Base-by-base conservation (phyloP, 495 filamentous ascomycete species). In the Penicillium egyptiacum region DNA sequence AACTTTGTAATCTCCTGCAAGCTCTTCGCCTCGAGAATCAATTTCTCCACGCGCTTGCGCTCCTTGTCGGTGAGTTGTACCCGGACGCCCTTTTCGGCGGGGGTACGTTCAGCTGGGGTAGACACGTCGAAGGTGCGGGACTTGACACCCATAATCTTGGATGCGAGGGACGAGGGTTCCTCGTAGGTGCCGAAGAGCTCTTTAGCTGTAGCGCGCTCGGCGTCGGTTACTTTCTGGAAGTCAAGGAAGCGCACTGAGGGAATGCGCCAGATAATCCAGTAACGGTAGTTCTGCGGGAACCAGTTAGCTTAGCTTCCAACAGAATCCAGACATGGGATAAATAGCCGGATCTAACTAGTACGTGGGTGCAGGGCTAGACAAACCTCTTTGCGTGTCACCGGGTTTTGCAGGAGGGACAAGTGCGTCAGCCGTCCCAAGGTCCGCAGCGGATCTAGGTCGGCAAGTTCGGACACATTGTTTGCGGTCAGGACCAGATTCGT, bases 341-440 rank as follows among this genome's bases (percentile, higher is more conserved):
- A 39, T 39, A 39, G 35, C 35, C 16, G 9, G 35, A 17, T 39
- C 35, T 9, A 39, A 39, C n/a, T n/a, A 39, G 6, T 39, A 17
- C 17, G 9, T 4, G 16, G 14, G 16, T 4, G 35, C n/a, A 37
- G 20, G 6, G 25, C 2, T 26, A 50, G 33, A 75, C 87, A 39
- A 67, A 96, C 94, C 85, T 98, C 92, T 74, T 94, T 94, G 74
- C 88, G 87, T 25, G 88, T 84, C 20, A 98, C 88, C 0, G 94
- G 92, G 62, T 98, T 98, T 57, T 93, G 92, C 56, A 90, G 58
- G 69, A 99, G 67, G 20, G 84, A 79, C 66, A 99, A 70, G 75
- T 96, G 90, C 53, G 87, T 91, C 70, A 99, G 75, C 40, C 76
- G 73, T 19, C 71, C 60, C 63, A 94, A 88, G 19, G 74, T 75